Evolutionary conservation across 2,329 filamentous ascomycete species (phyloP).

Genomic region (Herpotrichia juniperi): DNA sequence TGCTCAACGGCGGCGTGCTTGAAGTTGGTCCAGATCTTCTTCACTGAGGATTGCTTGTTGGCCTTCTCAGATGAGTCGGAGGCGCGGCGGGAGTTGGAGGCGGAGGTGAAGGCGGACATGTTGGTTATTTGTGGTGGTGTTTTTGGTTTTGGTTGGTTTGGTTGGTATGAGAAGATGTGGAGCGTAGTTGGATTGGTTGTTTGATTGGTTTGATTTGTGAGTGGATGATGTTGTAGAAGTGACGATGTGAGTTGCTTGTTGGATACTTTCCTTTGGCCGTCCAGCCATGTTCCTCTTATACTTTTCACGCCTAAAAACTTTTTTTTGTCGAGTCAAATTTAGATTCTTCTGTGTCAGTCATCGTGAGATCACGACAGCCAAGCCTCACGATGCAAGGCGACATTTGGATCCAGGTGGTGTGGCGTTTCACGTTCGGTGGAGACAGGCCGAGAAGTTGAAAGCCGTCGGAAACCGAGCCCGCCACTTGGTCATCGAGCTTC

Average conservation of each 20-base stretch:
- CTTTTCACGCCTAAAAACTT: not conserved
- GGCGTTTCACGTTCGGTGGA: constrained; percentile 1
- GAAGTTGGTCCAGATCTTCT: constrained; percentile 8
- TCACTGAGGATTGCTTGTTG: not conserved
- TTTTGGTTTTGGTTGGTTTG: not conserved
- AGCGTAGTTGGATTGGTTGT: not conserved
- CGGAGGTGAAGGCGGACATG: not conserved
- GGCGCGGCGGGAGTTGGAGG: not conserved
- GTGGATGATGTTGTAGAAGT: not conserved
- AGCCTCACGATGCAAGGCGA: constrained; percentile 4
- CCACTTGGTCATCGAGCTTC: too few species aligned
- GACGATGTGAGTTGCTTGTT: not conserved
- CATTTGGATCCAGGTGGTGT: constrained; percentile 1
- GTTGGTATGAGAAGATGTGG: too few species aligned
- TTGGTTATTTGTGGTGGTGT: not conserved
- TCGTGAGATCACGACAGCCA: not conserved
- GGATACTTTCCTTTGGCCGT: not conserved
- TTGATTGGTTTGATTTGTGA: not conserved
- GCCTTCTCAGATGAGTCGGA: not conserved
- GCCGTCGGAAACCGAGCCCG: not conserved
- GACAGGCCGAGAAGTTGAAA: not conserved
- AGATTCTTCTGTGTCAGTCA: constrained; percentile 1
- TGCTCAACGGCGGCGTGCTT: constrained; percentile 10
- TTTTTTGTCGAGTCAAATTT: not conserved
- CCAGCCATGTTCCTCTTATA: not conserved